These are phyloP conservation scores for Shiraia sp. DNA, from an alignment of 2,329 filamentous ascomycete genomes.

Conservation along the genomic window DNA sequence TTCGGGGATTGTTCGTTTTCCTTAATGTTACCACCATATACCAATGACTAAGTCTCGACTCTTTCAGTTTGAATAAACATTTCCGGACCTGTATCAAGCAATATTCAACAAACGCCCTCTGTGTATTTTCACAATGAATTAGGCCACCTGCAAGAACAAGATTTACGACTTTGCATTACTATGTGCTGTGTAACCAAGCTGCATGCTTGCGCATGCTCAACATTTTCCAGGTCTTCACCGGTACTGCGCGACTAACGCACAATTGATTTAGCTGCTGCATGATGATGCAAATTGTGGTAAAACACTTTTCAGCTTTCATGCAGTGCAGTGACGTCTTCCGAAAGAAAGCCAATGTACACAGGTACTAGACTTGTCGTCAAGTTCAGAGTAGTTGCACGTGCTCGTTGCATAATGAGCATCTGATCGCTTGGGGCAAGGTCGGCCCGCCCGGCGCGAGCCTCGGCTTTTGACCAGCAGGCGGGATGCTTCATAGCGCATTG, in stretches of 20 bases:
- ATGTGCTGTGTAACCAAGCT: not conserved
- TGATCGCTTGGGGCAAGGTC: conserved; percentile 8
- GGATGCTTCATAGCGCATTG: not conserved
- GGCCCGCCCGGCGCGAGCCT: conserved; percentile 20
- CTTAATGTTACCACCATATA: too few relatives aligned
- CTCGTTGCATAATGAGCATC: conserved; percentile 2
- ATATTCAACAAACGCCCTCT: too few relatives aligned
- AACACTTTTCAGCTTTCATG: conserved; percentile 1
- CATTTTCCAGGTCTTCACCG: conserved; percentile 5
- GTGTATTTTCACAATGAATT: too few relatives aligned
- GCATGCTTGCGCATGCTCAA: not conserved
- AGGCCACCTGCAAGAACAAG: too few relatives aligned
- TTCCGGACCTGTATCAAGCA: too few relatives aligned
- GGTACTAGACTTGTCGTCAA: not conserved
- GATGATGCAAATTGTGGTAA: too few relatives aligned
- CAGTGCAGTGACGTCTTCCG: not conserved
- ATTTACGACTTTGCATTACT: not conserved
- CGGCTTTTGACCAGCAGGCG: conserved; percentile 16
- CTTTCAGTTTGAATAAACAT: too few relatives aligned
- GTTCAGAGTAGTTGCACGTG: conserved; percentile 4
- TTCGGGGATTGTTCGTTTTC: too few relatives aligned
- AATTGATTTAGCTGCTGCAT: too few relatives aligned
- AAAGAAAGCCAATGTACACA: not conserved
- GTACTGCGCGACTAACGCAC: not conserved
- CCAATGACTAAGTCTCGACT: too few relatives aligned